These are phyloP conservation scores for Nicotiana paniculata DNA, from an alignment of 257 asterid genomes.

Conservation along the genomic window DNA sequence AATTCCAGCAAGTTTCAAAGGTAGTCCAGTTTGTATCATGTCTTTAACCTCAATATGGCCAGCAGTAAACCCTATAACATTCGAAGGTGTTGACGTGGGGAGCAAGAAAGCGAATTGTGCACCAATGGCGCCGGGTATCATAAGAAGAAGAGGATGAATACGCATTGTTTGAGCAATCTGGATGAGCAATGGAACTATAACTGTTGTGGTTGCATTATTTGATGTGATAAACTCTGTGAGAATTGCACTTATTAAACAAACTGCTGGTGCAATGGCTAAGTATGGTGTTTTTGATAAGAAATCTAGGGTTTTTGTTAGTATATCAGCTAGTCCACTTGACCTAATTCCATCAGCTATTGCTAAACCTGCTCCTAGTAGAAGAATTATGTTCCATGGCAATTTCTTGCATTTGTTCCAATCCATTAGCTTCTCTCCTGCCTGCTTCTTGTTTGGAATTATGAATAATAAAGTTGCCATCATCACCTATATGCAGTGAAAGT, in stretches of 20 bases:
- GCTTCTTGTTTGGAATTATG: slow-evolving; percentile 76
- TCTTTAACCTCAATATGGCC: slow-evolving; percentile 69
- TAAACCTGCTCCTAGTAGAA: slow-evolving; percentile 83
- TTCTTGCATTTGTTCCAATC: slow-evolving; percentile 98
- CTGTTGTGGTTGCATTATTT: slow-evolving; percentile 73
- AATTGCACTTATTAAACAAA: slow-evolving; percentile 47
- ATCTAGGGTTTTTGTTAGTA: slow-evolving; percentile 41
- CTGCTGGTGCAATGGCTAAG: slow-evolving; percentile 70
- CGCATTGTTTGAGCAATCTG: slow-evolving; percentile 59
- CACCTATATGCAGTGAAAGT: slow-evolving; percentile 25
- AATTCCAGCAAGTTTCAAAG: slow-evolving; percentile 55
- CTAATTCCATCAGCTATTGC: slow-evolving; percentile 89
- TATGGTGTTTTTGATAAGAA: slow-evolving; percentile 60
- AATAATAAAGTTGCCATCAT: slow-evolving; percentile 86
- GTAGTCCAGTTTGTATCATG: slow-evolving; percentile 58
- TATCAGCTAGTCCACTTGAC: slow-evolving; percentile 74
- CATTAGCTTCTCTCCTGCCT: slow-evolving; percentile 77
- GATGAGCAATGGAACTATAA: slow-evolving; percentile 57
- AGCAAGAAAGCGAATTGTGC: slow-evolving; percentile 62
- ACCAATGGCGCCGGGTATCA: slow-evolving; percentile 74
- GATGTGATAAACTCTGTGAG: slow-evolving; percentile 89
- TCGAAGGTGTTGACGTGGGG: slow-evolving; percentile 87
- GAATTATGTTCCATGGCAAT: slow-evolving; percentile 74
- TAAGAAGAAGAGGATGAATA: slow-evolving; percentile 60
- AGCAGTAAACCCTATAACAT: slow-evolving; percentile 73